Conservation (phyloP, 768 basidiomycete species). For the Coprinopsis cinerea region DNA sequence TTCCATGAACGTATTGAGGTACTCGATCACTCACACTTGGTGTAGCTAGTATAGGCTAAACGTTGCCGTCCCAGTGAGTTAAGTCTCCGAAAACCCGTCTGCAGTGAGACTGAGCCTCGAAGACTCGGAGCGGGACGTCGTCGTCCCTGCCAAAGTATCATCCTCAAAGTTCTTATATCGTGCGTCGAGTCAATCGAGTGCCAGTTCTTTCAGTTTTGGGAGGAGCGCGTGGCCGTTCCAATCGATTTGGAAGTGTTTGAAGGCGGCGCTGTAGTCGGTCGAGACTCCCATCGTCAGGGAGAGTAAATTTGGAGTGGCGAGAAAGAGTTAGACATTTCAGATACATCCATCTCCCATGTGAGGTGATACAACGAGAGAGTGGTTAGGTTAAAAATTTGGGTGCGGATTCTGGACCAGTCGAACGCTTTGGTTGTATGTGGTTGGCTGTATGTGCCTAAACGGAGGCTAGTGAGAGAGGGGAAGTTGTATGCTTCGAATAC, state of each 20-base stretch:
- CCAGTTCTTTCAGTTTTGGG: neutral
- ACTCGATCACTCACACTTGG: no score
- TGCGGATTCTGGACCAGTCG: neutral
- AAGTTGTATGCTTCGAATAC: neutral
- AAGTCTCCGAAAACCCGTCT: conserved; percentile 5
- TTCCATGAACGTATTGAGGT: no score
- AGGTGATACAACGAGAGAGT: conserved; percentile 4
- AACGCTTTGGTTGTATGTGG: neutral
- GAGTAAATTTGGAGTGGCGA: conserved; percentile 2
- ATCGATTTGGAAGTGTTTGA: conserved; percentile 7
- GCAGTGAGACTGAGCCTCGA: neutral
- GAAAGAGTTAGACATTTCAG: neutral
- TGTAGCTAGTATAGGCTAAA: no score
- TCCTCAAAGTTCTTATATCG: neutral
- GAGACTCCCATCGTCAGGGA: conserved; percentile 1
- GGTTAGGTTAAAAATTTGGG: neutral
- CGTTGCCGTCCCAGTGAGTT: no score
- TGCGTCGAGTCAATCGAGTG: neutral
- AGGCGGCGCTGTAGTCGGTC: conserved; percentile 5
- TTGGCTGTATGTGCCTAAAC: neutral
- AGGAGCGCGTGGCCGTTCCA: conserved; percentile 5
- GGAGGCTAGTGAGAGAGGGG: conserved; percentile 1
- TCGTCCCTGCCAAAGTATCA: neutral
- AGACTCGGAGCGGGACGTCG: neutral
- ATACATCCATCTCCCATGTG: neutral